A percentile compares a stretch with the other conserved stretches of the same genome.
Evolutionary conservation across 352 stramenopile genomes (phyloP).

Genomic region (Globisporangium ultimum): DNA sequence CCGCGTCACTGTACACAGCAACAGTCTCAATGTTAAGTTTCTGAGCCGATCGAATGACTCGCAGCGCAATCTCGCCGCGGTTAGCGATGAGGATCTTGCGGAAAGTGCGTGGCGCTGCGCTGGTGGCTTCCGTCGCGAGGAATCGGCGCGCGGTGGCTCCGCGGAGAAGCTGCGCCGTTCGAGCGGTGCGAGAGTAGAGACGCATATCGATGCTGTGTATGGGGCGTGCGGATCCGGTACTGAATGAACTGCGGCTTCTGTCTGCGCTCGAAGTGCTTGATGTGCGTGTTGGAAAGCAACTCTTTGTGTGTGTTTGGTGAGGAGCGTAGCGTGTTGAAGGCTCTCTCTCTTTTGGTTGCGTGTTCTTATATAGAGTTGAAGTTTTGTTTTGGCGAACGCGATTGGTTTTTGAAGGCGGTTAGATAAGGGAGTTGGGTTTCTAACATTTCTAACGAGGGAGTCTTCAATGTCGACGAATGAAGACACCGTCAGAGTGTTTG

Average conservation of each 20-base stretch:
- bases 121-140: slow-evolving; percentile 23
- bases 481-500: neutral
- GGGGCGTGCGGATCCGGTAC: neutral
- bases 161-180: slow-evolving; percentile 13
- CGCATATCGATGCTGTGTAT: slow-evolving; percentile 10
- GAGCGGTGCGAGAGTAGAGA: slow-evolving; percentile 8
- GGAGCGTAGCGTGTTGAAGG: slow-evolving; percentile 6
- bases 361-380: slow-evolving; percentile 18
- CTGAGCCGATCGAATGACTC: slow-evolving; percentile 81
- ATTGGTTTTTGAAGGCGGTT: neutral
- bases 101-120: slow-evolving; percentile 35
- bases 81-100: slow-evolving; percentile 92
- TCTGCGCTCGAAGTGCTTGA: neutral
- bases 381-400: neutral
- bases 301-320: neutral
- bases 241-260: neutral
- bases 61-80: slow-evolving; percentile 88
- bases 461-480: slow-evolving; percentile 1
- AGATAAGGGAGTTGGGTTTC: neutral
- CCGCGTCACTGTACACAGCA: slow-evolving; percentile 87
- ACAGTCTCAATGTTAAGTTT: slow-evolving; percentile 90
- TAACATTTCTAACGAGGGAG: neutral
- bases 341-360: slow-evolving; percentile 5
- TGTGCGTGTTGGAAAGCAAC: neutral
- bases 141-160: slow-evolving; percentile 9